Base-by-base conservation (phyloP, 352 stramenopile genomes). In the Globisporangium ultimum region DNA sequence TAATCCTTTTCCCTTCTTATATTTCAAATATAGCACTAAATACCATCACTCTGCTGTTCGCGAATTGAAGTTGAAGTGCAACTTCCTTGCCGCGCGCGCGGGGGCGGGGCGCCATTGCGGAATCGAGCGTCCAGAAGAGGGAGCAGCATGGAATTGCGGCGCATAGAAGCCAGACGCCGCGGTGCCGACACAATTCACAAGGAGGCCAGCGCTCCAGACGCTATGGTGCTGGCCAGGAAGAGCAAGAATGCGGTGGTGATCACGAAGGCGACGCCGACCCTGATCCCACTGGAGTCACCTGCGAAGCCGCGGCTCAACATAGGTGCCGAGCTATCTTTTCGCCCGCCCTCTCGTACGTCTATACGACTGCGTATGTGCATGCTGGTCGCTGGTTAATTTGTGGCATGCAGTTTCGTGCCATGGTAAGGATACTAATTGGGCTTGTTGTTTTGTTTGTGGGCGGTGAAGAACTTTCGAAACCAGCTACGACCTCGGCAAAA, bases 271-370 rank as follows among this genome's bases (percentile, higher is more conserved):
- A 5, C 43, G 3, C 57, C 57, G 8, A 63, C 48, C 13, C 58
- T 20, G 38, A 64, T 64, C 34, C 58, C 58, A 15, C 32, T 59
- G 20, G 58, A 64, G n/a, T 64, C 58, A 3, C 50, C 50, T 15
- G 49, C 42, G 50, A 58, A 64, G 10, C 51, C 43, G 18, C 13
- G 11, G 13, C n/a, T 58, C 9, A 38, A 3, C 8, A 4, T 18
- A 24, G 32, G 7, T 15, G 20, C 50, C 5, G 28, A 32, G 43
- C 17, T 42, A n/a, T 41, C 38, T 40, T 58, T 53, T 20, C 42
- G 20, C 45, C 11, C 20, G 17, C 34, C 20, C 14, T 7, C 40
- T 43, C 15, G 48, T 62, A 28, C 6, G 56, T 51, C 4, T 18
- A 2, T 17, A 11, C 50, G 21, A 14, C 11, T 49, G 28, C 28